Conservation (phyloP, 768 basidiomycete species). For the Boletellus emodensis region DNA sequence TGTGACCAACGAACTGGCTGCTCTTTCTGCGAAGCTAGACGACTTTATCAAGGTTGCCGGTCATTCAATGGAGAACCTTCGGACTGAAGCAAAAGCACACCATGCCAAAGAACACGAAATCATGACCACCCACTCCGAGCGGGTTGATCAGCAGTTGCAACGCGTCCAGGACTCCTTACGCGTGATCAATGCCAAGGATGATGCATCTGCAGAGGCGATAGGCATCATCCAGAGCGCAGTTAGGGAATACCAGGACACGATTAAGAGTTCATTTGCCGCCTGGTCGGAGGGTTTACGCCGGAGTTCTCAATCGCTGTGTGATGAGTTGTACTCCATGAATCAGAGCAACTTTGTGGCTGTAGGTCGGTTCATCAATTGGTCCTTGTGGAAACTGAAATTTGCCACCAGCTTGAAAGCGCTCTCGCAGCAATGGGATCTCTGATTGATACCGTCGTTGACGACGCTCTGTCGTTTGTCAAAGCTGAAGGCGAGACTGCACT, state of each 20-base stretch:
- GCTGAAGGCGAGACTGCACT: slow-evolving; percentile 49
- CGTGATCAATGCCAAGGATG: slow-evolving; percentile 54
- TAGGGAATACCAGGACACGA: slow-evolving; percentile 47
- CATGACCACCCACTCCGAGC: slow-evolving; percentile 45
- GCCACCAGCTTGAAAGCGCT: slow-evolving; percentile 48
- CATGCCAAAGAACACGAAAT: slow-evolving; percentile 54
- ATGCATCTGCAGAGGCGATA: slow-evolving; percentile 50
- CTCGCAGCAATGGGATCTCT: slow-evolving; percentile 56
- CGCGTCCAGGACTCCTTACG: slow-evolving; percentile 49
- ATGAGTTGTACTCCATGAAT: slow-evolving; percentile 42
- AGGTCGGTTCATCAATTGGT: slow-evolving; percentile 15
- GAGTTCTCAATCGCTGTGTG: slow-evolving; percentile 46
- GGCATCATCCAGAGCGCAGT: slow-evolving; percentile 44
- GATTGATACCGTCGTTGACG: slow-evolving; percentile 56
- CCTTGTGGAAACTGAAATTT: slow-evolving; percentile 4
- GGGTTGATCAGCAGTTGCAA: slow-evolving; percentile 56
- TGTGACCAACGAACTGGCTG: slow-evolving; percentile 50
- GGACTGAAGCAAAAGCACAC: slow-evolving; percentile 53
- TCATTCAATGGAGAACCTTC: slow-evolving; percentile 51
- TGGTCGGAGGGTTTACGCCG: slow-evolving; percentile 55
- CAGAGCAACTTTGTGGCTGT: slow-evolving; percentile 45
- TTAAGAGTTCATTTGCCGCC: slow-evolving; percentile 48
- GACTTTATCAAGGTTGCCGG: slow-evolving; percentile 57
- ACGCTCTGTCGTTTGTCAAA: slow-evolving; percentile 54
- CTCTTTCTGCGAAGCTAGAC: slow-evolving; percentile 54